Conservation (phyloP, 2,329 filamentous ascomycete species). For the Fusarium tanahbumbuense region DNA sequence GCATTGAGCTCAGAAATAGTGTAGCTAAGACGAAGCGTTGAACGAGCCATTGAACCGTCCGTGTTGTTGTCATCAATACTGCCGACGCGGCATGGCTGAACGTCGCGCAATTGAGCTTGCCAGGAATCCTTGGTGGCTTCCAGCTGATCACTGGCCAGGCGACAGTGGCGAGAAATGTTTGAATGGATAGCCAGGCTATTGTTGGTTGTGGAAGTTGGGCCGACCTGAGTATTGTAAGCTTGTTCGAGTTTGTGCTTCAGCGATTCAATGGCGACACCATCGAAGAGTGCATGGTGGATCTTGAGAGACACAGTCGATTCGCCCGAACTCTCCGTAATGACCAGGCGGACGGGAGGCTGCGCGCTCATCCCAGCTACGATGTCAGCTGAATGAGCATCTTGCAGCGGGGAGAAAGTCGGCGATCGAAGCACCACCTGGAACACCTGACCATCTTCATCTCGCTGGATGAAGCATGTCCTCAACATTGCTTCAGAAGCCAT, state of each 20-base stretch:
- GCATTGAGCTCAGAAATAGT: conserved; percentile 3
- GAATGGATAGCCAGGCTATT: background rate
- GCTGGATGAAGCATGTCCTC: conserved; percentile 25
- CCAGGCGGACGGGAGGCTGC: conserved; percentile 1
- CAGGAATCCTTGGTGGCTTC: background rate
- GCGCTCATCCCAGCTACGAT: conserved; percentile 8
- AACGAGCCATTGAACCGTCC: conserved; percentile 3
- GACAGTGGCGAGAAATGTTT: background rate
- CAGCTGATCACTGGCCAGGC: background rate
- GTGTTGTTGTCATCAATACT: background rate
- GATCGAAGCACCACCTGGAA: conserved; percentile 21
- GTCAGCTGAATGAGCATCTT: background rate
- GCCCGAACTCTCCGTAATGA: accelerated
- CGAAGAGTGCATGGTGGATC: conserved; percentile 26
- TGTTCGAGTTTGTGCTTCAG: conserved; percentile 17
- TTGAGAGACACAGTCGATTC: background rate
- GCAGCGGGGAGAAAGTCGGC: background rate
- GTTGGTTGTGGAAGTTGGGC: accelerated
- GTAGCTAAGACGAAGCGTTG: background rate
- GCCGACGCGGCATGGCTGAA: conserved; percentile 7
- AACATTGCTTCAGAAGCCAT: conserved; percentile 18
- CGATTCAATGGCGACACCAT: conserved; percentile 6
- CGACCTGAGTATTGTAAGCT: background rate
- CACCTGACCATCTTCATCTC: conserved; percentile 16
- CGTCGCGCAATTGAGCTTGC: background rate